A percentile compares a stretch with the other conserved stretches of the same genome.
These are phyloP conservation scores for Tuber brumale DNA, from an alignment of 495 filamentous ascomycete species.

Conservation along the genomic window DNA sequence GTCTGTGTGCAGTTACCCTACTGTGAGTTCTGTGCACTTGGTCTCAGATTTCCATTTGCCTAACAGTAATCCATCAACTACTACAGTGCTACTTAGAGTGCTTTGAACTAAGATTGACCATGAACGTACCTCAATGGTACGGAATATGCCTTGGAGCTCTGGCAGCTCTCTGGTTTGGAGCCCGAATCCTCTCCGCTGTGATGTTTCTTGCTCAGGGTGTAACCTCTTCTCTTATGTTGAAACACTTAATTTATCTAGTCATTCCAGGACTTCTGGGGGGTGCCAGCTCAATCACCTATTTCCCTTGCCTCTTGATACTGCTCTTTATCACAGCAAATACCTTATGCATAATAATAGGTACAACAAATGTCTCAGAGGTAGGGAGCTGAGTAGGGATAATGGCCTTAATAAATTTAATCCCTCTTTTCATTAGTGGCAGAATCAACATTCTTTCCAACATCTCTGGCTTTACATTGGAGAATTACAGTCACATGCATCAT, in stretches of 20 bases:
- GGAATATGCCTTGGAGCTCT: constrained; percentile 8
- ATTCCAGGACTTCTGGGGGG: constrained; percentile 19
- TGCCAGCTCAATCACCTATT: constrained; percentile 23
- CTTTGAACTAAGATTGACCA: not conserved
- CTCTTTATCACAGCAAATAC: constrained; percentile 26
- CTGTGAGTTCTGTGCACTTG: too few relatives aligned
- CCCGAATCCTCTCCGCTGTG: not conserved
- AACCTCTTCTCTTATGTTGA: not conserved
- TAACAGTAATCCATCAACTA: too few relatives aligned
- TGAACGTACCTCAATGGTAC: constrained; percentile 13
- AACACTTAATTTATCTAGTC: constrained; percentile 24
- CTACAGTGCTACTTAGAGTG: too few relatives aligned
- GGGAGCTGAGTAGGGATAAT: constrained; percentile 19
- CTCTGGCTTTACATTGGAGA: constrained; percentile 37
- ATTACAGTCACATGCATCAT: constrained; percentile 35
- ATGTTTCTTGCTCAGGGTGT: not conserved
- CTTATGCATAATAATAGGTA: constrained; percentile 20
- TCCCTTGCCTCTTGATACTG: constrained; percentile 18
- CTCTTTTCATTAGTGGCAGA: constrained; percentile 21
- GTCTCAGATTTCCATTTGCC: too few relatives aligned
- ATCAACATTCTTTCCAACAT: constrained; percentile 24
- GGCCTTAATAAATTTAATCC: constrained; percentile 33
- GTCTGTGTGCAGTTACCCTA: too few relatives aligned
- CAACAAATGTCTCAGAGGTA: constrained; percentile 13
- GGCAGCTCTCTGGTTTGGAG: constrained; percentile 4